Conservation (phyloP, 2,329 filamentous ascomycete genomes). For the Stylonectria norvegica region DNA sequence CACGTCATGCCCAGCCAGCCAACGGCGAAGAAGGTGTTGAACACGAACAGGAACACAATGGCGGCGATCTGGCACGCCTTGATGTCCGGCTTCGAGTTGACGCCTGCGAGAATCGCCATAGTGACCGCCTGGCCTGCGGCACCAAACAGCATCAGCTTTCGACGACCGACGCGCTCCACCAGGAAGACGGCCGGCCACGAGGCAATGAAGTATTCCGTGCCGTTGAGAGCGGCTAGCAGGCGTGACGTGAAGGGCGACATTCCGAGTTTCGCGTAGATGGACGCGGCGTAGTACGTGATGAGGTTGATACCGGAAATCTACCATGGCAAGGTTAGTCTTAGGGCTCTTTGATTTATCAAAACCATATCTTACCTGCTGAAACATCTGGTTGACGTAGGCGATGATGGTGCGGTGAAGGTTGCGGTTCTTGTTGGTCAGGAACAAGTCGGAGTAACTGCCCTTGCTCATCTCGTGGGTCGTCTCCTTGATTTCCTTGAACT, state of each 20-base stretch:
- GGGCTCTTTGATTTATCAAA: slow-evolving; percentile 7
- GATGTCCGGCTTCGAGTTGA: slow-evolving; percentile 50
- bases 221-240: slow-evolving; percentile 47
- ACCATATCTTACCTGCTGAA: slow-evolving; percentile 55
- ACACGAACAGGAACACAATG: slow-evolving; percentile 64
- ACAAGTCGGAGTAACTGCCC: slow-evolving; percentile 56
- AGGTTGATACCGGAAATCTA: slow-evolving; percentile 57
- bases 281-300: slow-evolving; percentile 60
- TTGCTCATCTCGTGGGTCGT: slow-evolving; percentile 68
- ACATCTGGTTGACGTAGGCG: slow-evolving; percentile 60
- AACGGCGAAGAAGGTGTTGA: slow-evolving; percentile 56
- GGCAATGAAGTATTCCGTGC: slow-evolving; percentile 56
- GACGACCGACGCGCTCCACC: slow-evolving; percentile 63
- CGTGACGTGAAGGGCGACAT: slow-evolving; percentile 54
- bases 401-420: slow-evolving; percentile 57
- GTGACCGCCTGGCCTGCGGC: slow-evolving; percentile 57
- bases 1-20: slow-evolving; percentile 59
- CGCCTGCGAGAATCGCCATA: slow-evolving; percentile 60
- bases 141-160: slow-evolving; percentile 70
- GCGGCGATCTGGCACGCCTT: slow-evolving; percentile 55
- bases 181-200: slow-evolving; percentile 60
- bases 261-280: slow-evolving; percentile 55
- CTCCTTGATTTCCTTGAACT: slow-evolving; percentile 60
- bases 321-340: rapidly evolving
- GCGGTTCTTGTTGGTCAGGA: slow-evolving; percentile 56